A percentile compares a stretch with the other conserved stretches of the same genome.
Conservation (phyloP, 768 basidiomycete genomes). For the Pseudohyphozyma bogoriensis region DNA sequence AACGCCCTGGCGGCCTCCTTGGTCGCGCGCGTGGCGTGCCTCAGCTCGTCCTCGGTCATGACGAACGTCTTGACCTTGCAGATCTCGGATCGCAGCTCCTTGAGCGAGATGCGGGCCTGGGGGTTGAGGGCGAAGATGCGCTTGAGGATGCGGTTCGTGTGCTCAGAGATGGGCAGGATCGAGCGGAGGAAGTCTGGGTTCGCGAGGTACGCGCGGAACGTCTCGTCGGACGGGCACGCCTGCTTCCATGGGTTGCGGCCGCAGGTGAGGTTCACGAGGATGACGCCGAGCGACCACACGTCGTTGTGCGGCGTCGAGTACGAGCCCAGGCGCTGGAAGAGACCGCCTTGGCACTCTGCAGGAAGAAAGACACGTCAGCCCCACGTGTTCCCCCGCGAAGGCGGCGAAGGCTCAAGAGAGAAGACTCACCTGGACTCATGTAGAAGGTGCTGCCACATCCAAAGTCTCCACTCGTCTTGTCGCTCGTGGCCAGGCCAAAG, state of each 20-base stretch:
- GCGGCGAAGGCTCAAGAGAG: neutral
- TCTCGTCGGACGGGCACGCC: conserved; percentile 55
- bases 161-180: conserved; percentile 62
- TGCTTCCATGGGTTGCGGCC: conserved; percentile 68
- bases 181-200: conserved; percentile 55
- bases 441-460: conserved; percentile 96
- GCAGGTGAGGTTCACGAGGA: conserved; percentile 63
- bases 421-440: conserved; percentile 66
- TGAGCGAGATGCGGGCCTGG: conserved; percentile 51
- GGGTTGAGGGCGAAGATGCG: conserved; percentile 63
- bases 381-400: conserved; percentile 30
- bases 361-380: conserved; percentile 11
- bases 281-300: conserved; percentile 88
- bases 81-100: conserved; percentile 52
- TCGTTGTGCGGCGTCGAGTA: conserved; percentile 78
- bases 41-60: conserved; percentile 33
- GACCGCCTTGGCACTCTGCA: conserved; percentile 49
- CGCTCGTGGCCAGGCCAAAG: conserved; percentile 86
- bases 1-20: conserved; percentile 32
- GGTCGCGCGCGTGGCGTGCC: conserved; percentile 29
- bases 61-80: conserved; percentile 28
- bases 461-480: conserved; percentile 73
- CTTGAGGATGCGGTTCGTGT: conserved; percentile 57
- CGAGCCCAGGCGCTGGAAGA: conserved; percentile 40
- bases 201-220: conserved; percentile 65